Evolutionary conservation across 1,139 yeast species (phyloP).

Genomic region (Eremothecium sinecaudum): DNA sequence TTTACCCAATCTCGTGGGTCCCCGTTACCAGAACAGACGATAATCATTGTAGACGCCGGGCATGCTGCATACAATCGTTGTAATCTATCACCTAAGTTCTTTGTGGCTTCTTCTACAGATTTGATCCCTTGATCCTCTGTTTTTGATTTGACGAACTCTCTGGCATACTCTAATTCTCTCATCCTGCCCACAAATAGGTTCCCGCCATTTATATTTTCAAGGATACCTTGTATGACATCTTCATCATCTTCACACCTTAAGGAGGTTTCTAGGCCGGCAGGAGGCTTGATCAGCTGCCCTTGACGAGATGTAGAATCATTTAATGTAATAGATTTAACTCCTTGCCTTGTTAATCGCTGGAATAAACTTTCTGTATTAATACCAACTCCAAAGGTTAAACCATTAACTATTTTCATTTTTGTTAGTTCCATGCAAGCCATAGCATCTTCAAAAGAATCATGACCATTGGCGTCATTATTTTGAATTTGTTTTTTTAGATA

Average conservation of each 20-base stretch:
- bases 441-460: conserved; percentile 84
- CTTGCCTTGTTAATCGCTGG: conserved; percentile 28
- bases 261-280: conserved; percentile 26
- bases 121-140: conserved; percentile 8
- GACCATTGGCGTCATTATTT: conserved; percentile 50
- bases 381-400: conserved; percentile 53
- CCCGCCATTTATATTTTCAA: conserved; percentile 32
- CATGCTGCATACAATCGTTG: conserved; percentile 40
- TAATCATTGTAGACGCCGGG: conserved; percentile 51
- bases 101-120: conserved; percentile 16
- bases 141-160: conserved; percentile 22
- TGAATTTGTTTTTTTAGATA: conserved; percentile 57
- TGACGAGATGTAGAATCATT: conserved; percentile 24
- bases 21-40: conserved; percentile 58
- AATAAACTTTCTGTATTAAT: conserved; percentile 37
- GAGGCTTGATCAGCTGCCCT: conserved; percentile 8
- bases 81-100: conserved; percentile 39
- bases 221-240: conserved; percentile 41
- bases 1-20: conserved; percentile 38
- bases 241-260: conserved; percentile 49
- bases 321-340: conserved; percentile 36
- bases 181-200: conserved; percentile 48
- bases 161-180: conserved; percentile 47
- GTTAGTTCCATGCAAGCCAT: conserved; percentile 69
- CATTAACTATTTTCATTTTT: conserved; percentile 57